Conservation (phyloP, 306 rosid species). For the Cucumis melo region DNA sequence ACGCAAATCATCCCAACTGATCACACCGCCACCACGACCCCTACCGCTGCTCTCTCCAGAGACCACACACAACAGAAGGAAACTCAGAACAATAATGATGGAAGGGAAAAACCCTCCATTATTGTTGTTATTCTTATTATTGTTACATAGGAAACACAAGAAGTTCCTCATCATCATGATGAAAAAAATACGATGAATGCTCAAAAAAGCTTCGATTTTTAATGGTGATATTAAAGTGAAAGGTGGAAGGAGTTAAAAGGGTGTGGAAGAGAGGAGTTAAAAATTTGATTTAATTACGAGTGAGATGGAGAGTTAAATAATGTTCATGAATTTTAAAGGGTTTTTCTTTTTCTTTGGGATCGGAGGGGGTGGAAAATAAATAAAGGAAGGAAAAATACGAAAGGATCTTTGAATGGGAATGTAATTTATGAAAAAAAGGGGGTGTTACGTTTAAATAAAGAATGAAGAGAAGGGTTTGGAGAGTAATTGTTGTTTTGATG, state of each 20-base stretch:
- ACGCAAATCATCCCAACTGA: conserved; percentile 69
- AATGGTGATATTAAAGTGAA: neutral
- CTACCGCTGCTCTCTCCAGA: neutral
- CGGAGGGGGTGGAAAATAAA: no score
- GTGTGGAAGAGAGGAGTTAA: neutral
- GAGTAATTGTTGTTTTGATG: neutral
- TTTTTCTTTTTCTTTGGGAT: no score
- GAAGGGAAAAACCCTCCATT: neutral
- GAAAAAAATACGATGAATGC: neutral
- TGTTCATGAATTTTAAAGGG: neutral
- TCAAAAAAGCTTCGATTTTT: neutral
- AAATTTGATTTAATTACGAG: neutral
- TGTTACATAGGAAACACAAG: neutral
- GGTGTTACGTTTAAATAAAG: no score
- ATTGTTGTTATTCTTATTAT: no score
- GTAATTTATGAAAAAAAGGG: no score
- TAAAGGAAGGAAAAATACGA: neutral
- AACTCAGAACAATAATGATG: neutral
- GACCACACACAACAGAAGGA: neutral
- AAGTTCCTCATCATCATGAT: neutral
- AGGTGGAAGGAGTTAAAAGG: neutral
- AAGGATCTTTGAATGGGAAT: neutral
- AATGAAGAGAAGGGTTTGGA: neutral
- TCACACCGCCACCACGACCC: neutral
- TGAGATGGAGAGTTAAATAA: neutral